Evolutionary conservation across 495 filamentous ascomycete genomes (phyloP).

Genomic region (Neurospora terricola): DNA sequence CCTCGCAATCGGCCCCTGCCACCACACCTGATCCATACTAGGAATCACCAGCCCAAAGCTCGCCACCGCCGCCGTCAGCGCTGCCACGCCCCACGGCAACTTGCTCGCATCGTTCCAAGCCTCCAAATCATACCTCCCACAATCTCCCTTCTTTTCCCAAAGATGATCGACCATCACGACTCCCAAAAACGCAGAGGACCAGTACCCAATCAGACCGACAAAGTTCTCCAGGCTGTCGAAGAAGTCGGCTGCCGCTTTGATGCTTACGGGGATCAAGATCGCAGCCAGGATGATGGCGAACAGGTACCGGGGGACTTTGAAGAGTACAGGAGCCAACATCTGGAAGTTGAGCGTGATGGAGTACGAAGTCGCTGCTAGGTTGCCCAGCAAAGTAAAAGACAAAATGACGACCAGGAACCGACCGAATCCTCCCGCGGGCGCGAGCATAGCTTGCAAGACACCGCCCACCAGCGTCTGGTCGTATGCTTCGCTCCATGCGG

Average conservation of each 20-base stretch:
- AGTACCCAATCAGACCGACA: conserved; percentile 45
- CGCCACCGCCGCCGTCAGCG: conserved; percentile 26
- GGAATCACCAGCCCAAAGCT: conserved; percentile 41
- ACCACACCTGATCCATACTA: conserved; percentile 48
- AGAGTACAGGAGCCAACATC: conserved; percentile 37
- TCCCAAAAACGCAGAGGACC: conserved; percentile 43
- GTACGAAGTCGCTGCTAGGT: conserved; percentile 38
- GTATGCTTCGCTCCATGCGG: conserved; percentile 38
- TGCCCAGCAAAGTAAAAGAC: conserved; percentile 42
- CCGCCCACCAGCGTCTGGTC: conserved; percentile 38
- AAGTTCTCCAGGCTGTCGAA: conserved; percentile 45
- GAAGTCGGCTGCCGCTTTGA: conserved; percentile 41
- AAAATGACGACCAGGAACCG: conserved; percentile 46
- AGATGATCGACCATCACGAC: conserved; percentile 41
- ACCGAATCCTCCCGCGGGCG: conserved; percentile 43
- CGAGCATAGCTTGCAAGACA: conserved; percentile 44
- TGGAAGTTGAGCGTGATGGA: conserved; percentile 49
- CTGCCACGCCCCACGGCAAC: conserved; percentile 39
- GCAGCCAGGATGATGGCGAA: conserved; percentile 41
- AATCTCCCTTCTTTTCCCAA: conserved; percentile 29
- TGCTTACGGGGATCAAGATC: conserved; percentile 41
- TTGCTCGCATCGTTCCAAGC: conserved; percentile 37
- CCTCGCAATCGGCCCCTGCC: conserved; percentile 42
- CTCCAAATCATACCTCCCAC: conserved; percentile 30
- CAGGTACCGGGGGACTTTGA: conserved; percentile 40